phyloP scores from a whole-genome alignment of 2,329 filamentous ascomycete species.

The Talaromyces piceae region DNA sequence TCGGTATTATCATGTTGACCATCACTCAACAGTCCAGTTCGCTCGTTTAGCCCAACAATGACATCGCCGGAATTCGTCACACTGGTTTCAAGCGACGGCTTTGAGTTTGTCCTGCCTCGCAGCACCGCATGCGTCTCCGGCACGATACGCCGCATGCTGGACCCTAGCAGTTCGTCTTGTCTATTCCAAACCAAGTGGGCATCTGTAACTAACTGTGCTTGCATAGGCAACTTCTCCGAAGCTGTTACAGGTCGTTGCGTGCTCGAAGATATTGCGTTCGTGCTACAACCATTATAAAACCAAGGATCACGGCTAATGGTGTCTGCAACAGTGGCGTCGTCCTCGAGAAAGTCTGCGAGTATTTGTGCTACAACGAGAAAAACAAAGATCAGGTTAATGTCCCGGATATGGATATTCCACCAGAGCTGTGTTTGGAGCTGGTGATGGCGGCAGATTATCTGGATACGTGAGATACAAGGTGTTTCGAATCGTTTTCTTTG shows the following conservation, averaged over 20 bases:
- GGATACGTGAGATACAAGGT: conserved; percentile 38
- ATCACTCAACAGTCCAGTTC: neutral
- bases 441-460: conserved; percentile 62
- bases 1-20: too few species aligned
- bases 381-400: conserved; percentile 53
- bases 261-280: conserved; percentile 54
- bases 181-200: neutral
- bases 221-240: conserved; percentile 54
- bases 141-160: conserved; percentile 57
- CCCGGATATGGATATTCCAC: conserved; percentile 59
- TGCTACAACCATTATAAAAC: neutral
- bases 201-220: neutral
- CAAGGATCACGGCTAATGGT: neutral
- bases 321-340: conserved; percentile 49
- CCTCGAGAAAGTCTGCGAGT: conserved; percentile 63
- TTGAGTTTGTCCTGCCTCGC: conserved; percentile 56
- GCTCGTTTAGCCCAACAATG: neutral
- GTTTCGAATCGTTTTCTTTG: too few species aligned
- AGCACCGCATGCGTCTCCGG: conserved; percentile 54
- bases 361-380: conserved; percentile 62
- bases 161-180: conserved; percentile 49
- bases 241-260: conserved; percentile 50
- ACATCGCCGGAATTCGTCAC: conserved; percentile 51
- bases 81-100: conserved; percentile 56
- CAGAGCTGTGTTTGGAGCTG: conserved; percentile 58